Evolutionary conservation across 768 basidiomycete species (phyloP), one percentile per base, ranked within the genome.

Genomic region (Naematelia aurantialba): DNA sequence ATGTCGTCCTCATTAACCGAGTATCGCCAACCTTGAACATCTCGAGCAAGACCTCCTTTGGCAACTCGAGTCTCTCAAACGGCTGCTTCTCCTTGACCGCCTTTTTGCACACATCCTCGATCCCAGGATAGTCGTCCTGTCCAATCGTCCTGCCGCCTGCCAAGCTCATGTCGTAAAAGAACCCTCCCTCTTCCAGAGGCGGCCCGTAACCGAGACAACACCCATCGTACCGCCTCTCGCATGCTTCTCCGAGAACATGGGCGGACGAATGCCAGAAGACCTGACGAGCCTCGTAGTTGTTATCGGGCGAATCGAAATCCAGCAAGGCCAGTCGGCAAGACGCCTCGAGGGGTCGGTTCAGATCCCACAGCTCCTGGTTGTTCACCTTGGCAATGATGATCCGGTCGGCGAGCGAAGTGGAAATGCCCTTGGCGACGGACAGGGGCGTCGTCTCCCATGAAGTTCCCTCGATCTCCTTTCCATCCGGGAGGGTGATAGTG

Each of bases 181-280:
- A 99, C 21, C 96, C 96, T 5, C 75, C 75, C 55, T 97, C 92
- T 26, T 94, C 91, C 1, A 92, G 91, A 22, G 96, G 96, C 14
- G 96, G 96, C 2, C 96, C 96, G 61, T 96, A 85, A 71, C 93
- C 96, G 13, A 99, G 82, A 80, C 96, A 92, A 76, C 92, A 96
- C 42, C 93, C 94, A 75, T 97, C 74, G 39, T 70, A 94, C 76
- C 96, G 91, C 54, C 89, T 84, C 79, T 99, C 96, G 44, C 91
- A 85, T 55, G 94, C 89, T 79, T 99, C 96, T 46, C 96, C 96
- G 17, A 99, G 83, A 57, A 98, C 91, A 78, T 98, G 96, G 0
- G 96, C 96, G 24, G 93, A 97, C 17, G 96, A 98, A 77, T 98
- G 96, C 96, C 96, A 99, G 81, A 98, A 99, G 5, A 99, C 96